phyloP scores from a whole-genome alignment of 345 rosid species.

The Bruguiera gymnorhiza region DNA sequence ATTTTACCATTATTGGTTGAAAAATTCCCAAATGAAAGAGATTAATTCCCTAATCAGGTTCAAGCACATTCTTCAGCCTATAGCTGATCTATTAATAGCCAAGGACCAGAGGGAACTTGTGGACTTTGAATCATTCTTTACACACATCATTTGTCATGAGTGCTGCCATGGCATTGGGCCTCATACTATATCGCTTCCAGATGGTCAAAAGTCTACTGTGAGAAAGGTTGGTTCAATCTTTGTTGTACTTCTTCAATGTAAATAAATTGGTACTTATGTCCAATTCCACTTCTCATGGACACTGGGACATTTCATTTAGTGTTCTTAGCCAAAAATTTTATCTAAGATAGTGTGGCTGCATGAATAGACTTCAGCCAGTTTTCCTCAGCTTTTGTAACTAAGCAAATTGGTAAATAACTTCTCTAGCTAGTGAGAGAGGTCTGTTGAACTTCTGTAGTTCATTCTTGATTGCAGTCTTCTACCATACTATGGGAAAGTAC shows the following conservation, averaged over 20 bases:
- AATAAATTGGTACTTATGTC: background rate
- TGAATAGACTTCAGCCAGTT: too few species aligned
- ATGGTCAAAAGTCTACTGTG: slow-evolving; percentile 78
- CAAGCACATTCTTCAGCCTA: slow-evolving; percentile 77
- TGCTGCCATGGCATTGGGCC: slow-evolving; percentile 98
- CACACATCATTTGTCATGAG: slow-evolving; percentile 91
- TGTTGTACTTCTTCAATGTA: background rate
- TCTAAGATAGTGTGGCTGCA: too few species aligned
- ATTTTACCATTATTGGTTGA: slow-evolving; percentile 2
- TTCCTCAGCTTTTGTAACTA: too few species aligned
- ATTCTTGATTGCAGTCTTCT: too few species aligned
- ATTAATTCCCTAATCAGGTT: slow-evolving; percentile 49
- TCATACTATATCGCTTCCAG: slow-evolving; percentile 82
- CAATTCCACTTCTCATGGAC: background rate
- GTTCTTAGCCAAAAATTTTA: too few species aligned
- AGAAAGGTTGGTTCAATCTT: slow-evolving; percentile 56
- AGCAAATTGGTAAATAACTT: too few species aligned
- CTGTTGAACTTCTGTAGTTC: too few species aligned
- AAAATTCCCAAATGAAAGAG: slow-evolving; percentile 4
- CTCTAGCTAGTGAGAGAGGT: too few species aligned
- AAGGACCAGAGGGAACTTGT: slow-evolving; percentile 71
- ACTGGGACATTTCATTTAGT: background rate
- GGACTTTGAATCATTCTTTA: slow-evolving; percentile 94
- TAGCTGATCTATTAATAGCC: slow-evolving; percentile 61
- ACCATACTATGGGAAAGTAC: too few species aligned